phyloP scores from a whole-genome alignment of 305 asterid species.

The Fraxinus floribunda region DNA sequence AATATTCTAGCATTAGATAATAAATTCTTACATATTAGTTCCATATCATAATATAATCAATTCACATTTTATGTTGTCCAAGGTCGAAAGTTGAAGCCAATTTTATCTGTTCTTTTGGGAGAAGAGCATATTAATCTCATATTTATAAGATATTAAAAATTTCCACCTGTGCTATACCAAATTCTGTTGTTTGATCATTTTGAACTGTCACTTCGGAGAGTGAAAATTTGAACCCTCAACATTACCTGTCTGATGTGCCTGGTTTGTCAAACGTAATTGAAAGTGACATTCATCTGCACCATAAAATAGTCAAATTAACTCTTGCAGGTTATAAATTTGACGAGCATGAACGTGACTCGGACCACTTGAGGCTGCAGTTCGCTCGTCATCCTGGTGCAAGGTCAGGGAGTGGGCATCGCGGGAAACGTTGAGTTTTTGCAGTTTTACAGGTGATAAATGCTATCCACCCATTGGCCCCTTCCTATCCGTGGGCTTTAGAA shows the following conservation, averaged over 20 bases:
- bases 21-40: background rate
- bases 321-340: slow-evolving; percentile 87
- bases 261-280: slow-evolving; percentile 22
- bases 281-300: slow-evolving; percentile 34
- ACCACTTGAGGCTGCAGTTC: slow-evolving; percentile 67
- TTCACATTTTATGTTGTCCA: background rate
- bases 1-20: background rate
- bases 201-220: background rate
- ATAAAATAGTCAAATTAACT: slow-evolving; percentile 44
- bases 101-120: background rate
- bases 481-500: slow-evolving; percentile 17
- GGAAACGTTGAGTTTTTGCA: slow-evolving; percentile 56
- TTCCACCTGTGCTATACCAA: background rate
- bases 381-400: slow-evolving; percentile 88
- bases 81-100: background rate
- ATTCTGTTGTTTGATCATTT: background rate
- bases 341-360: slow-evolving; percentile 77
- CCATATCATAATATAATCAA: background rate
- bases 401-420: slow-evolving; percentile 79
- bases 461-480: slow-evolving; percentile 32
- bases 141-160: background rate
- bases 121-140: background rate
- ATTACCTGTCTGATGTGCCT: slow-evolving; percentile 20
- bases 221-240: slow-evolving; percentile 14
- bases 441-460: slow-evolving; percentile 62